phyloP scores from a whole-genome alignment of 2,329 filamentous ascomycete genomes.

The Hyphodiscus sp. region DNA sequence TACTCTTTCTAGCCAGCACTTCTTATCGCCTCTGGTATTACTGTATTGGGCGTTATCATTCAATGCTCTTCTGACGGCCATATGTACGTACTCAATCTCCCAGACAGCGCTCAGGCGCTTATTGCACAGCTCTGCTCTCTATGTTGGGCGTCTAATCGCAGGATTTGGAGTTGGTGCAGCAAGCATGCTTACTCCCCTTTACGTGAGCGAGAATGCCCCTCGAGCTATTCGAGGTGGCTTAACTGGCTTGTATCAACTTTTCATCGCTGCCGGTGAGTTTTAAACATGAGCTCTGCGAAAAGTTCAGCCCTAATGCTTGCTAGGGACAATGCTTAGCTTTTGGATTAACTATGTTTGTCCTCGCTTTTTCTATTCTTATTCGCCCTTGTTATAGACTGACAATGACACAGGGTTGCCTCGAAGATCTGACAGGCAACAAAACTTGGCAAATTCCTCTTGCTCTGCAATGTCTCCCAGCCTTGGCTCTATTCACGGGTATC shows the following conservation, averaged over 20 bases:
- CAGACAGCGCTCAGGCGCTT: background rate
- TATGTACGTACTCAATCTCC: conserved; percentile 29
- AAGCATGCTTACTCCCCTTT: conserved; percentile 32
- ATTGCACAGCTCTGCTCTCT: conserved; percentile 44
- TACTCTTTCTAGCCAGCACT: conserved; percentile 32
- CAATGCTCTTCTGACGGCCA: conserved; percentile 57
- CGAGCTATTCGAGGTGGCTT: conserved; percentile 44
- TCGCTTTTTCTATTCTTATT: background rate
- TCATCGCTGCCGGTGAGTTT: conserved; percentile 30
- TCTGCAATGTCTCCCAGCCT: conserved; percentile 57
- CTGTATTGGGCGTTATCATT: conserved; percentile 55
- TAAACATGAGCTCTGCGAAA: background rate
- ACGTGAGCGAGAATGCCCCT: conserved; percentile 41
- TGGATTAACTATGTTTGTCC: conserved; percentile 37
- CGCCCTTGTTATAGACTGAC: background rate
- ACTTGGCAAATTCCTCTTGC: conserved; percentile 56
- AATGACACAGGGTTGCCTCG: conserved; percentile 33
- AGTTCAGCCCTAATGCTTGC: conserved; percentile 15
- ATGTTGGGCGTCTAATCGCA: conserved; percentile 53
- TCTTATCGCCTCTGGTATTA: conserved; percentile 49
- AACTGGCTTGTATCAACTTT: conserved; percentile 45
- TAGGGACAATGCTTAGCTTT: conserved; percentile 35
- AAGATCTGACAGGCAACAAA: conserved; percentile 30
- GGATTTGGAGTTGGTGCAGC: conserved; percentile 46
- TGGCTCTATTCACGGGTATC: conserved; percentile 56